Conservation (phyloP, 2,329 filamentous ascomycete species). For the Berkeleyomyces basicola region DNA sequence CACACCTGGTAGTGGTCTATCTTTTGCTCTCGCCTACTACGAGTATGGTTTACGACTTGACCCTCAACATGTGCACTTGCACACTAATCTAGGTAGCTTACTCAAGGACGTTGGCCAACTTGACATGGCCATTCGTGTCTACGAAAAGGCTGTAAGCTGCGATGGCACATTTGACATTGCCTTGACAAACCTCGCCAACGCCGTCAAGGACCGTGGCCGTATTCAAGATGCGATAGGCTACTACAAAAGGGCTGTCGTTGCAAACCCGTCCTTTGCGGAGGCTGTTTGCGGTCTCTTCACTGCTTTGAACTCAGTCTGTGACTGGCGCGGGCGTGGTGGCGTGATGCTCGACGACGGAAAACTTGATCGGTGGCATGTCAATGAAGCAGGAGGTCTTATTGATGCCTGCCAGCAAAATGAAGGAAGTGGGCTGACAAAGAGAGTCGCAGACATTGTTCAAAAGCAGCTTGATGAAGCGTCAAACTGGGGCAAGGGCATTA, state of each 20-base stretch:
- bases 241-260: constrained; percentile 73
- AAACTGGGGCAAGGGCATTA: constrained; percentile 60
- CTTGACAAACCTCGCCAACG: constrained; percentile 88
- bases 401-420: constrained; percentile 48
- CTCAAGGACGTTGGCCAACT: constrained; percentile 94
- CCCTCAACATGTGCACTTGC: constrained; percentile 79
- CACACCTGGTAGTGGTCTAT: constrained; percentile 68
- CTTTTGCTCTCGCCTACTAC: constrained; percentile 82
- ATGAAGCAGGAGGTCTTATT: constrained; percentile 63
- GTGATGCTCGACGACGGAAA: constrained; percentile 56
- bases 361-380: constrained; percentile 85
- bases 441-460: constrained; percentile 78
- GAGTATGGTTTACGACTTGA: constrained; percentile 84
- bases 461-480: constrained; percentile 79
- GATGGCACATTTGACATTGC: constrained; percentile 96
- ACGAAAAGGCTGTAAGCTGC: constrained; percentile 81
- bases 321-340: constrained; percentile 81
- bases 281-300: constrained; percentile 92
- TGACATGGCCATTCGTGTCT: constrained; percentile 86
- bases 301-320: constrained; percentile 88
- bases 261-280: constrained; percentile 94
- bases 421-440: constrained; percentile 68
- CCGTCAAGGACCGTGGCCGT: constrained; percentile 88
- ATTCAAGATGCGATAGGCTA: constrained; percentile 85
- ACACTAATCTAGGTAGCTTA: constrained; percentile 88